Base-by-base conservation (phyloP, 176 grass and related monocot genomes). In the Raddia distichophylla region DNA sequence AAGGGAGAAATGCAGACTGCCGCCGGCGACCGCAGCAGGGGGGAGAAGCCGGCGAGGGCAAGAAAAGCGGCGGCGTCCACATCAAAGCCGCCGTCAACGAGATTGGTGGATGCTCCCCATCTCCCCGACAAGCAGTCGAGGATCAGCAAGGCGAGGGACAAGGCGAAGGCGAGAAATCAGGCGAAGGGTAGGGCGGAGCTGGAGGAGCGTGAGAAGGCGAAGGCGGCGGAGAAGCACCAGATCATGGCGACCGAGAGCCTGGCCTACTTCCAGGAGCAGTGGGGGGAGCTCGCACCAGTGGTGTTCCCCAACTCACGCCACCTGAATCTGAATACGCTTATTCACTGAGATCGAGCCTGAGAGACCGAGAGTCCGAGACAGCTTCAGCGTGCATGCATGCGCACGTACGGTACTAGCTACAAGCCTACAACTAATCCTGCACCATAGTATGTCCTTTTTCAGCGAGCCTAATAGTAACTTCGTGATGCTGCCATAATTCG, bases 141-240 rank as follows among this genome's bases (percentile, higher is more conserved):
- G 82, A 86, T 88, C 37, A 40, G 2, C 0, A 94, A 90, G 89
- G 95, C 92, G 6, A 87, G 95, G 84, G 92, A 93, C 75, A 87
- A 91, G 82, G 94, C 91, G 32, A 86, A 89, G 74, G 94, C 37
- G 37, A 40, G 37, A 40, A 40, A 40, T 2, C 3, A 40, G 37
- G 37, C 37, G 37, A 40, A 40, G 37, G 37, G 4, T 5, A 40
- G 37, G 37, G 37, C 37, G 37, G 37, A 40, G 37, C 37, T 40
- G 4, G 37, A 40, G 37, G 37, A 40, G 37, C 37, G 37, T 40
- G 37, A 40, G 37, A 40, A 40, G 37, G 37, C 37, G 0, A 40
- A 40, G 37, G 37, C 37, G 37, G 37, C 37, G 37, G 37, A 94
- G 84, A 94, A 94, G 87, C 78, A 98, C 57, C 76, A 71, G 78